A percentile compares a stretch with the other conserved stretches of the same genome.
Conservation (phyloP, 2,329 filamentous ascomycete species). For the Chaetothyriales sp. region DNA sequence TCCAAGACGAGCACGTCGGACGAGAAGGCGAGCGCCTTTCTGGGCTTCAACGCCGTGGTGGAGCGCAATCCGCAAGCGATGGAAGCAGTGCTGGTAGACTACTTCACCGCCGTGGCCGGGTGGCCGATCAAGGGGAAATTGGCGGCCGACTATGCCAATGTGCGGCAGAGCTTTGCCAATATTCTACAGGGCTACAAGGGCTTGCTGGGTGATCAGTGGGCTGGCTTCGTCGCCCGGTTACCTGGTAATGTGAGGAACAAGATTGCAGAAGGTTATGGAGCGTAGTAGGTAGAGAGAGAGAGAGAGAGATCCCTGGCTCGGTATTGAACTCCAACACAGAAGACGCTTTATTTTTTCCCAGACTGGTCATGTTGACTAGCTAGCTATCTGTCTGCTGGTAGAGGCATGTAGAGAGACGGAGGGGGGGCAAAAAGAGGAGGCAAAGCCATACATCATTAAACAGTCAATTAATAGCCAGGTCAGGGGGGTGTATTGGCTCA, state of each 20-base stretch:
- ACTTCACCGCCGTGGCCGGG: conserved; percentile 70
- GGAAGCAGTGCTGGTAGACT: conserved; percentile 68
- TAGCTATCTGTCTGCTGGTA: background rate
- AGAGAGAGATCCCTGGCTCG: background rate
- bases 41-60: conserved; percentile 76
- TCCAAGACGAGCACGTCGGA: conserved; percentile 73
- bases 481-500: background rate
- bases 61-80: conserved; percentile 80
- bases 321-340: background rate
- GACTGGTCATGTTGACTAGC: too few relatives aligned
- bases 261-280: background rate
- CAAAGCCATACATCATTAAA: background rate
- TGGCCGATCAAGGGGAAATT: conserved; percentile 46
- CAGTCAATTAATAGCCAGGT: background rate
- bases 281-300: background rate
- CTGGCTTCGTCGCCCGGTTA: background rate
- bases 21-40: conserved; percentile 87
- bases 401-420: background rate
- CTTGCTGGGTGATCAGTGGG: conserved; percentile 23
- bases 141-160: conserved; percentile 34
- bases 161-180: conserved; percentile 58
- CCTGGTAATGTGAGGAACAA: background rate
- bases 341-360: background rate
- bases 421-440: background rate
- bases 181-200: conserved; percentile 42